These are phyloP conservation scores for Cnidoscolus chayamansa DNA, from an alignment of 441 rosid species.

Conservation along the genomic window DNA sequence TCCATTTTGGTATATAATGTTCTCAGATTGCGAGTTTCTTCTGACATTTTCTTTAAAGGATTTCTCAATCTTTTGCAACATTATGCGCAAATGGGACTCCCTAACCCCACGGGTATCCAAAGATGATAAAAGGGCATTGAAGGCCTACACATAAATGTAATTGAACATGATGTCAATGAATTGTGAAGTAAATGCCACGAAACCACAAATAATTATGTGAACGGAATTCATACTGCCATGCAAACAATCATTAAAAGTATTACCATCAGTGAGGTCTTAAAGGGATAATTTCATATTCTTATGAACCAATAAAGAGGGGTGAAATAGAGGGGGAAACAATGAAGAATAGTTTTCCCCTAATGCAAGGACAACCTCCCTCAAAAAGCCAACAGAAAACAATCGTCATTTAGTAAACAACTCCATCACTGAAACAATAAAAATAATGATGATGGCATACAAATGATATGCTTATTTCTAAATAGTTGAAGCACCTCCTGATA, in stretches of 20 bases:
- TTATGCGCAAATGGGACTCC: conserved; percentile 86
- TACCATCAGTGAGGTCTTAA: neutral
- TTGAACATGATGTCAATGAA: conserved; percentile 12
- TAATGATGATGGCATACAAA: neutral
- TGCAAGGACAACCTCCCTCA: neutral
- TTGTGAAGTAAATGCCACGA: conserved; percentile 11
- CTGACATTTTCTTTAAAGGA: conserved; percentile 66
- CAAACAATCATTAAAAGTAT: neutral
- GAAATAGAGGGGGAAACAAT: neutral
- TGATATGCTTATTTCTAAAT: neutral
- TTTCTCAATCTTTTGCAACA: conserved; percentile 82
- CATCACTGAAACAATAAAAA: neutral
- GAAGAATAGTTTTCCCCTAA: neutral
- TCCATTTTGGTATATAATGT: conserved; percentile 31
- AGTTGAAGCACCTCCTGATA: neutral
- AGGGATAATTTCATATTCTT: neutral
- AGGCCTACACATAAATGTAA: conserved; percentile 48
- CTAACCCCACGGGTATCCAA: conserved; percentile 88
- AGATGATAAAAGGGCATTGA: conserved; percentile 72
- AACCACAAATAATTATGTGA: neutral
- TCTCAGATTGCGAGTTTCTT: conserved; percentile 34
- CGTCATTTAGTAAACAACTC: neutral
- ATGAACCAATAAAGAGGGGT: neutral
- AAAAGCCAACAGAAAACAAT: neutral
- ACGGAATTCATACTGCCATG: neutral